A percentile compares a stretch with the other conserved stretches of the same genome.
Evolutionary conservation across 2,329 filamentous ascomycete species (phyloP).

Genomic region (Tympanopsis confertula): DNA sequence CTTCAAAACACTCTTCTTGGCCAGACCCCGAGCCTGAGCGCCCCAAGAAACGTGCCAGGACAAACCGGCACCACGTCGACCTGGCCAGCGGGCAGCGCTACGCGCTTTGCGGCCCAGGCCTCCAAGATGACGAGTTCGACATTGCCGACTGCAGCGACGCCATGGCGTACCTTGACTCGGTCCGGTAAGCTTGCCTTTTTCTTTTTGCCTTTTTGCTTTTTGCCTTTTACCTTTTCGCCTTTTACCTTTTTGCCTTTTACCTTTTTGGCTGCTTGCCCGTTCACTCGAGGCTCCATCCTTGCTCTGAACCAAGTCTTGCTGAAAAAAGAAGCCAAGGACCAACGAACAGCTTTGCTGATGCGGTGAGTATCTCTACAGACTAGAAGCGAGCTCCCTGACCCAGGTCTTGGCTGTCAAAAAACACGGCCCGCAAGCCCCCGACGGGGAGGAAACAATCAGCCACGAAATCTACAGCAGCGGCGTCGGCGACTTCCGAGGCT

Average conservation of each 20-base stretch:
- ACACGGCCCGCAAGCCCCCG: constrained; percentile 36
- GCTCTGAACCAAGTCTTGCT: constrained; percentile 14
- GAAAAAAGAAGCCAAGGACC: constrained; percentile 2
- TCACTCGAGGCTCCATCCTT: constrained; percentile 5
- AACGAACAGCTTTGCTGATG: constrained; percentile 29
- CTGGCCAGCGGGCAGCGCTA: constrained; percentile 61
- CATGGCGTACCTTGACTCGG: constrained; percentile 58
- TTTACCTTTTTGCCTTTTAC: too few relatives aligned
- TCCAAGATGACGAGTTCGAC: constrained; percentile 44
- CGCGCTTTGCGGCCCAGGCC: constrained; percentile 49
- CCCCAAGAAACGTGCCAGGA: constrained; percentile 16
- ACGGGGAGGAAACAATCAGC: constrained; percentile 19
- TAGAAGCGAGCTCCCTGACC: constrained; percentile 65
- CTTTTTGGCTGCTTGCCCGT: neutral
- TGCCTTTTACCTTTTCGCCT: too few relatives aligned
- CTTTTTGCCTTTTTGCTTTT: too few relatives aligned
- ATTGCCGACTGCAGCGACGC: constrained; percentile 60
- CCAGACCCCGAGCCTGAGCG: too few relatives aligned
- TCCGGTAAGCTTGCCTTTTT: constrained; percentile 43
- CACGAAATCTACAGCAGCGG: constrained; percentile 34
- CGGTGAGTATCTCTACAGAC: constrained; percentile 42
- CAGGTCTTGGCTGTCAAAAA: constrained; percentile 56
- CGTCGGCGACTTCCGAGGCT: constrained; percentile 44
- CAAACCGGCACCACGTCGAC: constrained; percentile 32
- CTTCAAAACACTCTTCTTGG: too few relatives aligned